Evolutionary conservation across 1,284 basidiomycete species (phyloP), one percentile per base, ranked within the genome.

Genomic region (Takashimella koratensis): DNA sequence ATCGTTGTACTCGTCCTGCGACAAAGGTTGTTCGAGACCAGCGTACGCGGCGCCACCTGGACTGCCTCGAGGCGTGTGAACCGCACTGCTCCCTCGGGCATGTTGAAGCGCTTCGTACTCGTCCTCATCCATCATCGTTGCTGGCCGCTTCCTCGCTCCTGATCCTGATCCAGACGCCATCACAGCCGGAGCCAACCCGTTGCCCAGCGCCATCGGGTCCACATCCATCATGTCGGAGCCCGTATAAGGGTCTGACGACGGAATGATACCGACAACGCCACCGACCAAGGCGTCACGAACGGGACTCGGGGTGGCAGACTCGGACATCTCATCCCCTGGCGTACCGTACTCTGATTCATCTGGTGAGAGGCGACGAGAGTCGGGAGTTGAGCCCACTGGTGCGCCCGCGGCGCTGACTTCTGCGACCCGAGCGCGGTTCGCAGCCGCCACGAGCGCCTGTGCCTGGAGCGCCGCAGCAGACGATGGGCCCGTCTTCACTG

Each of bases 1-100:
- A 74, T 98, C 94, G 43, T 88, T 92, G 70, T 98, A 98, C 22
- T 77, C 72, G 49, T 77, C 75, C 19, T 79, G 77, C 1, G 74
- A 74, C 43, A 74, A 54, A 4, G 61, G 57, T 5, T 61, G 62
- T 41, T 65, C 58, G 23, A 60, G 44, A 5, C 53, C 59, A 19
- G 41, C 50, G 40, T 57, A 60, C 11, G 10, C 21, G 21, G 52
- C 57, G 16, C 55, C 57, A 8, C 62, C 59, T 2, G 70, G 70
- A 36, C 58, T 61, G 5, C 52, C 53, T 43, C 54, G 56, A 20
- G 72, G 72, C 3, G 72, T 74, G 52, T 70, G 72, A 6, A 73
- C 67, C 1, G 70, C 72, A 39, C 64, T 67, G 47, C 66, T 63
- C 8, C 74, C 57, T 45, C 75, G 40, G 53, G 68, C 57, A 53